phyloP scores from a whole-genome alignment of 169 alveolate species.

The Plasmodium adleri region DNA sequence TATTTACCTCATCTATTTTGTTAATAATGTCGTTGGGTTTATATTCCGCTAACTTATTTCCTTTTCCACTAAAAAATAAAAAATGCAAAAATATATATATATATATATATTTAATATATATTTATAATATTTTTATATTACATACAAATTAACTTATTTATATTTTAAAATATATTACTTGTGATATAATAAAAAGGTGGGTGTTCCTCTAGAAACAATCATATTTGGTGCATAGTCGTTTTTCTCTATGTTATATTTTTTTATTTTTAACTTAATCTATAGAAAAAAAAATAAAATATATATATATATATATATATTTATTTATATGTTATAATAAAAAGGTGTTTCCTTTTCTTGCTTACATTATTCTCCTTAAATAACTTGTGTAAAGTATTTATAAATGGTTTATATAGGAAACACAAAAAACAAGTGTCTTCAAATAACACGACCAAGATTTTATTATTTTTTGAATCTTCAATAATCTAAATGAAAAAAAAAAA shows the following conservation, averaged over 20 bases:
- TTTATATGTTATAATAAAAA: background rate
- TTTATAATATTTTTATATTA: no score
- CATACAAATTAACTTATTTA: no score
- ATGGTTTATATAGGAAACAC: constrained; percentile 69
- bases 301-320: background rate
- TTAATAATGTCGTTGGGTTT: constrained; percentile 67
- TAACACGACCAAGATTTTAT: constrained; percentile 45
- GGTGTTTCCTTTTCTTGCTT: no score
- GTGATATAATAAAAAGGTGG: constrained; percentile 62
- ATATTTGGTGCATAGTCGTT: constrained; percentile 73
- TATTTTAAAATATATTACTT: constrained; percentile 28
- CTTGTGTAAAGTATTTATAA: constrained; percentile 66
- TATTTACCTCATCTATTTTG: constrained; percentile 60
- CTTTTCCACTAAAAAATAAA: constrained; percentile 42
- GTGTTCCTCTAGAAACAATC: constrained; percentile 70
- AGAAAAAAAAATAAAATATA: background rate
- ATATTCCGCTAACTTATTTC: constrained; percentile 62
- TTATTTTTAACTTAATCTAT: constrained; percentile 55
- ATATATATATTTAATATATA: background rate
- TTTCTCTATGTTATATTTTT: constrained; percentile 70
- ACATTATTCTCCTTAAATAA: constrained; percentile 69
- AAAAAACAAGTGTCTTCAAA: constrained; percentile 70
- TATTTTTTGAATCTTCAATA: constrained; percentile 70
- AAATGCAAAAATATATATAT: constrained; percentile 1
- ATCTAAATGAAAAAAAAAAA: constrained; percentile 12